Conservation (phyloP, 2,329 filamentous ascomycete species). For the Lasiodiplodia theobromae region DNA sequence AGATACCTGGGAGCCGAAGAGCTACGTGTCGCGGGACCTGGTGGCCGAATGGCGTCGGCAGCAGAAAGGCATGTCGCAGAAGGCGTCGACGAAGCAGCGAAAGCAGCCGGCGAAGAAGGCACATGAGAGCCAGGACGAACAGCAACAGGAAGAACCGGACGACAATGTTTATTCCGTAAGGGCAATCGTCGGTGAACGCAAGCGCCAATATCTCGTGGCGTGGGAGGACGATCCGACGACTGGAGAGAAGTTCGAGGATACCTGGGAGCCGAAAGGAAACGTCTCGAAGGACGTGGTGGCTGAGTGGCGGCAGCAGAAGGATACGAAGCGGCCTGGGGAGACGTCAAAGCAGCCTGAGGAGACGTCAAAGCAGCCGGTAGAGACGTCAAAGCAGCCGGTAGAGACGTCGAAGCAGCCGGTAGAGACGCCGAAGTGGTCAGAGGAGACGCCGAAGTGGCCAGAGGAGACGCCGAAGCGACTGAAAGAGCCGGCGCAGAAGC, state of each 20-base stretch:
- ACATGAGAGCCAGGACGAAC: not conserved
- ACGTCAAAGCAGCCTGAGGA: not conserved
- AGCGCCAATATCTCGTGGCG: not conserved
- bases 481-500: no score
- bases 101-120: not conserved
- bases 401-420: not conserved
- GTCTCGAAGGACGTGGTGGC: not conserved
- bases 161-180: not conserved
- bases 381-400: not conserved
- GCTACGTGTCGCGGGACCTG: not conserved
- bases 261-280: conserved; percentile 2
- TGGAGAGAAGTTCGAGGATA: not conserved
- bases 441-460: not conserved
- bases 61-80: not conserved
- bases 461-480: no score
- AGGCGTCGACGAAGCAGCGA: not conserved
- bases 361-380: not conserved
- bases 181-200: not conserved
- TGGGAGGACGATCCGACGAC: not conserved
- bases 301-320: not conserved
- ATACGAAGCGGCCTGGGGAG: not conserved
- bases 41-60: not conserved
- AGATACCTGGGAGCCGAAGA: not conserved
- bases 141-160: not conserved
- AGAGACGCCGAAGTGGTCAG: not conserved